phyloP scores from a whole-genome alignment of 495 filamentous ascomycete genomes.

The Aspergillus avenaceus region DNA sequence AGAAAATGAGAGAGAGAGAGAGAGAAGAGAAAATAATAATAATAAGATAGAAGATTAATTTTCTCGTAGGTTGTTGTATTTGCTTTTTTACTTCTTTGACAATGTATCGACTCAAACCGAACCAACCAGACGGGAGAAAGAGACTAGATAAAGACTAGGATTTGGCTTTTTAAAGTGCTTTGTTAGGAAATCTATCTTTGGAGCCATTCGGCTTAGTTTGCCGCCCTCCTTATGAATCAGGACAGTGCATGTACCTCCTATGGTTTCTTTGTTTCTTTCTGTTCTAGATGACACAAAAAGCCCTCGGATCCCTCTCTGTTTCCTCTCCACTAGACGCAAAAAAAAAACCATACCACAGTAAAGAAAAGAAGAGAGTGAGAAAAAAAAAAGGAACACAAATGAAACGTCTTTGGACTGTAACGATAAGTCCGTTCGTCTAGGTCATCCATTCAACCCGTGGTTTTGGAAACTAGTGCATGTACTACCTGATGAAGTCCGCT shows the following conservation, averaged over 20 bases:
- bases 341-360: no score
- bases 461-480: not conserved
- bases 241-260: not conserved
- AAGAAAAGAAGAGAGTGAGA: not conserved
- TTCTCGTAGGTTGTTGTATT: constrained; percentile 12
- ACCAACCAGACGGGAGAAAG: constrained; percentile 16
- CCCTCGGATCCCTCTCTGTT: constrained; percentile 4
- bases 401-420: not conserved
- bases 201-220: constrained; percentile 1
- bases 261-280: constrained; percentile 14
- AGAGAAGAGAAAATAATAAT: no score
- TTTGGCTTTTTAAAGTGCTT: constrained; percentile 25
- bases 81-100: constrained; percentile 25
- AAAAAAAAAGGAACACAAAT: constrained; percentile 10
- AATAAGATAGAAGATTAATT: no score
- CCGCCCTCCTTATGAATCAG: constrained; percentile 1
- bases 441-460: not conserved
- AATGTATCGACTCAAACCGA: constrained; percentile 22
- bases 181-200: constrained; percentile 21
- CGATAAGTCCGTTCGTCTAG: not conserved
- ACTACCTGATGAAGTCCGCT: not conserved
- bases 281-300: constrained; percentile 3
- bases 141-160: constrained; percentile 17
- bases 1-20: no score
- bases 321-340: not conserved